These are phyloP conservation scores for Candida succiphila DNA, from an alignment of 805 yeast species.

Conservation along the genomic window DNA sequence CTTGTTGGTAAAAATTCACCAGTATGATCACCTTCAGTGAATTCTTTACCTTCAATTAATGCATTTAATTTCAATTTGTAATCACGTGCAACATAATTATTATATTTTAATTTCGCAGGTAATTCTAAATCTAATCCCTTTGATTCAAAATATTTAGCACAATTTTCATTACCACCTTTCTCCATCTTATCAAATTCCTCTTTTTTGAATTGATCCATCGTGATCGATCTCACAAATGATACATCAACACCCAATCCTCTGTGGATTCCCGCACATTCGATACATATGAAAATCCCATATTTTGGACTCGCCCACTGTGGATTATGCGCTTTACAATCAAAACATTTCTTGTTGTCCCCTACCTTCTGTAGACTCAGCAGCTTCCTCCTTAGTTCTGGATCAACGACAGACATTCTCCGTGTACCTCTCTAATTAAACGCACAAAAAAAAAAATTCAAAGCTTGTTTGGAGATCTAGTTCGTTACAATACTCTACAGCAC, in stretches of 20 bases:
- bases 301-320: constrained; percentile 99
- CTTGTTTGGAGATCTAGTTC: too few relatives aligned
- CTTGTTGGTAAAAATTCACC: constrained; percentile 30
- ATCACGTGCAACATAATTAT: constrained; percentile 89
- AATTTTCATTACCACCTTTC: constrained; percentile 80
- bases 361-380: constrained; percentile 66
- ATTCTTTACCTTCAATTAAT: constrained; percentile 62
- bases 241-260: constrained; percentile 95
- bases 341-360: constrained; percentile 80
- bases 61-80: constrained; percentile 77
- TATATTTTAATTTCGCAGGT: constrained; percentile 69
- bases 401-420: too few relatives aligned
- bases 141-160: constrained; percentile 53
- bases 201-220: constrained; percentile 97
- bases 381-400: constrained; percentile 85
- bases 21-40: constrained; percentile 53
- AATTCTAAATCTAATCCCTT: constrained; percentile 61
- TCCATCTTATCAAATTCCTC: constrained; percentile 91
- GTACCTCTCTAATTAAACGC: too few relatives aligned
- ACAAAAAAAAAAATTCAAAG: too few relatives aligned
- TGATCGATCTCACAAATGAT: constrained; percentile 91
- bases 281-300: constrained; percentile 92
- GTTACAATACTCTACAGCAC: too few relatives aligned
- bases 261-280: constrained; percentile 97
- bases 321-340: constrained; percentile 90